Evolutionary conservation across 164 flowering plant species (phyloP).

Genomic region (Magnolia kwangsiensis): DNA sequence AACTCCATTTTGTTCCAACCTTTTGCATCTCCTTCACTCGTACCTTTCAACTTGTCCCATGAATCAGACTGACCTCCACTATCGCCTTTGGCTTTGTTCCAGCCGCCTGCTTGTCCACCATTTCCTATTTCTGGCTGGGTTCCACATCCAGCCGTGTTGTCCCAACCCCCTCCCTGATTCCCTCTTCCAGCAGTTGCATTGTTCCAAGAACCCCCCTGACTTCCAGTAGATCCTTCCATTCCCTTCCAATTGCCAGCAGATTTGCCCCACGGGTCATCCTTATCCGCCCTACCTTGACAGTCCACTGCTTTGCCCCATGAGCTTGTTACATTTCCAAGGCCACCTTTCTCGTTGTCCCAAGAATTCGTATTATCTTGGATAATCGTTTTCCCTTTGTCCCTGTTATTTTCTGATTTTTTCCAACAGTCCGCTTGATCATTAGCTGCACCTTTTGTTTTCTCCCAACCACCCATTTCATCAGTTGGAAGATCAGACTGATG

Average conservation of each 20-base stretch:
- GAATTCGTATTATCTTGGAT: conserved; percentile 1
- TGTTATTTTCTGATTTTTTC: conserved; percentile 7
- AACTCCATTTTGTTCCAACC: conserved; percentile 14
- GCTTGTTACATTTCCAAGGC: conserved; percentile 10
- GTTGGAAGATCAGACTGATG: conserved; percentile 1
- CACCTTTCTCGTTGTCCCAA: conserved; percentile 26
- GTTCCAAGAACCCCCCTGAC: conserved; percentile 25
- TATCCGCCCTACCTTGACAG: background rate
- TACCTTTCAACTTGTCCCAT: conserved; percentile 10
- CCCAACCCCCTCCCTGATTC: conserved; percentile 27
- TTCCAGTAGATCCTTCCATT: conserved; percentile 20
- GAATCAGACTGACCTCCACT: conserved; percentile 9
- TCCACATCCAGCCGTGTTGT: conserved; percentile 18
- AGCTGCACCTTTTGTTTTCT: background rate
- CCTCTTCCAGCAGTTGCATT: conserved; percentile 16
- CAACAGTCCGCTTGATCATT: background rate
- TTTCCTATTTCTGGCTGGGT: conserved; percentile 1
- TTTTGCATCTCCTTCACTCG: conserved; percentile 12
- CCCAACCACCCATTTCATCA: conserved; percentile 10
- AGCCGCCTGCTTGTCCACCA: conserved; percentile 19
- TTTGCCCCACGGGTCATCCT: conserved; percentile 18
- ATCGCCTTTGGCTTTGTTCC: conserved; percentile 17
- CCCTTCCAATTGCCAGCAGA: conserved; percentile 22
- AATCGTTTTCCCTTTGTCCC: conserved; percentile 10
- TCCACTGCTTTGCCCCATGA: conserved; percentile 26